phyloP scores from a whole-genome alignment of 2,329 filamentous ascomycete species.

The Sarocladiaceae sp. region DNA sequence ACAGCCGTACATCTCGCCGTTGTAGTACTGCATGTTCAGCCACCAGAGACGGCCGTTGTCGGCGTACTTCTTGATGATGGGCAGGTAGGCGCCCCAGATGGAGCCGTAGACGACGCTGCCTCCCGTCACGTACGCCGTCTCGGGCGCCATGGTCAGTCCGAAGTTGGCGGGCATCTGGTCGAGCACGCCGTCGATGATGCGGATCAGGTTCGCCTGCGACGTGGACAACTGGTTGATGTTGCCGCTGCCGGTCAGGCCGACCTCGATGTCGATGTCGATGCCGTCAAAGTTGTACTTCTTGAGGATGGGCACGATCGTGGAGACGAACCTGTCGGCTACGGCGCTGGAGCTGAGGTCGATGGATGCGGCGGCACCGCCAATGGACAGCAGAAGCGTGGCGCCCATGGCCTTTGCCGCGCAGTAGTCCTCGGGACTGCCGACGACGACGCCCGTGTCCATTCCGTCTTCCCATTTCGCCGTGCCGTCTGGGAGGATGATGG shows the following conservation, averaged over 20 bases:
- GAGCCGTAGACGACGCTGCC: slow-evolving; percentile 24
- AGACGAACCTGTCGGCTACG: slow-evolving; percentile 27
- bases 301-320: slow-evolving; percentile 28
- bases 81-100: slow-evolving; percentile 29
- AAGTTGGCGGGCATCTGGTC: slow-evolving; percentile 48
- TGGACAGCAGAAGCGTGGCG: slow-evolving; percentile 26
- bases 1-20: slow-evolving; percentile 31
- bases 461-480: slow-evolving; percentile 26
- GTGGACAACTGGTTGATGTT: slow-evolving; percentile 23
- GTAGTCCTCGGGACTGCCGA: slow-evolving; percentile 25
- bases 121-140: slow-evolving; percentile 30
- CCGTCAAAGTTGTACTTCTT: slow-evolving; percentile 30
- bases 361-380: slow-evolving; percentile 26
- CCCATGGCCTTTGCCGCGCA: slow-evolving; percentile 27
- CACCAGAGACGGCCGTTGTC: slow-evolving; percentile 30
- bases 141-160: slow-evolving; percentile 46
- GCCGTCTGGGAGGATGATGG: slow-evolving; percentile 26
- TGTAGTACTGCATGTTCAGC: slow-evolving; percentile 32
- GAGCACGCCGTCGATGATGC: slow-evolving; percentile 29
- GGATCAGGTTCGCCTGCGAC: slow-evolving; percentile 26
- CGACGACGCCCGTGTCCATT: slow-evolving; percentile 24
- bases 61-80: slow-evolving; percentile 30
- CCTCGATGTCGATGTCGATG: slow-evolving; percentile 29
- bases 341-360: slow-evolving; percentile 24
- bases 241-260: slow-evolving; percentile 24